Evolutionary conservation across 495 filamentous ascomycete species (phyloP).

Genomic region (Penicillium waksmanii): DNA sequence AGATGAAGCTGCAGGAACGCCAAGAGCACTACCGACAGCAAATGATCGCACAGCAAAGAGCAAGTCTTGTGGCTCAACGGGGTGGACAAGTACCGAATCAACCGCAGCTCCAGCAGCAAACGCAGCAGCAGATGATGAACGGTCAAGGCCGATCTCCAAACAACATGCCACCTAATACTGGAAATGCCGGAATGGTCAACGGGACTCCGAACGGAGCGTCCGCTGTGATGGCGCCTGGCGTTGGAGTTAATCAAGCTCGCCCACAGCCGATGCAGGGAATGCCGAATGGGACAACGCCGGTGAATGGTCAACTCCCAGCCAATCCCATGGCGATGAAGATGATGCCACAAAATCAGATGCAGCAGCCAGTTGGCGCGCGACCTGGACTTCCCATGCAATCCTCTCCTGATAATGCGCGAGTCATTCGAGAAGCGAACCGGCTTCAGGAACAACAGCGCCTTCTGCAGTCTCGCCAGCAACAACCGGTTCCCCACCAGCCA

Average conservation of each 20-base stretch:
- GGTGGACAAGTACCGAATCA: conserved; percentile 47
- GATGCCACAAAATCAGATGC: conserved; percentile 74
- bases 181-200: conserved; percentile 34
- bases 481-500: conserved; percentile 43
- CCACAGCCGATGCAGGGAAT: conserved; percentile 46
- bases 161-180: conserved; percentile 44
- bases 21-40: conserved; percentile 71
- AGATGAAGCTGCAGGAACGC: conserved; percentile 74
- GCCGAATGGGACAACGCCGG: conserved; percentile 35
- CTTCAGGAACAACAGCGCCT: conserved; percentile 68
- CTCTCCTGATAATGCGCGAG: conserved; percentile 54
- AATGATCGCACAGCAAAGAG: conserved; percentile 62
- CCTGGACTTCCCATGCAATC: conserved; percentile 60
- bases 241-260: conserved; percentile 43
- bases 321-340: conserved; percentile 65
- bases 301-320: conserved; percentile 54
- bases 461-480: conserved; percentile 66
- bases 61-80: conserved; percentile 48
- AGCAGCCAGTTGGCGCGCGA: conserved; percentile 59
- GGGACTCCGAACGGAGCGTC: conserved; percentile 41
- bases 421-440: conserved; percentile 63
- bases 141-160: conserved; percentile 41
- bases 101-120: conserved; percentile 12
- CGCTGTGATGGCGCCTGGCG: conserved; percentile 41
- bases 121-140: conserved; percentile 45